Conservation (phyloP, 2,329 filamentous ascomycete genomes). For the Madurella fahalii region DNA sequence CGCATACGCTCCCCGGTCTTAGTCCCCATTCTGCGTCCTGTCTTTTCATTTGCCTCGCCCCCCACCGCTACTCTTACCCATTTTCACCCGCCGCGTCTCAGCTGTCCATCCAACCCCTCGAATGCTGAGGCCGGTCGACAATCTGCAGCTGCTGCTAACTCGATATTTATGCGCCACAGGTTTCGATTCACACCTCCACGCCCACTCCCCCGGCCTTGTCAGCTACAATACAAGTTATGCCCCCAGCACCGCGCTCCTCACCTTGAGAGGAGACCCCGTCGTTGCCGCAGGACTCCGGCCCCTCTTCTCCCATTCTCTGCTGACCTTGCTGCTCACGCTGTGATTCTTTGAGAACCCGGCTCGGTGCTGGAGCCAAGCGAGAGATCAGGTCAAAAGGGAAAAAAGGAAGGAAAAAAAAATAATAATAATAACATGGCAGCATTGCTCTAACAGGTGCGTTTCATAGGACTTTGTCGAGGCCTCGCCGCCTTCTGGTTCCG, state of each 20-base stretch:
- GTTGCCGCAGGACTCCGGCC: slow-evolving; percentile 9
- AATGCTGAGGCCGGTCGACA: slow-evolving; percentile 1
- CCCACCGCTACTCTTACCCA: slow-evolving; percentile 17
- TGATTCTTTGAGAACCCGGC: not conserved
- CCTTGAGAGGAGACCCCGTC: slow-evolving; percentile 6
- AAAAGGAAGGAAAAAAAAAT: not conserved
- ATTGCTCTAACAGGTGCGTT: slow-evolving; percentile 31
- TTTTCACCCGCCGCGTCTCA: slow-evolving; percentile 11
- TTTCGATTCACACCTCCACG: slow-evolving; percentile 13
- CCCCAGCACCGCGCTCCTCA: not conserved
- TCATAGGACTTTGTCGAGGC: slow-evolving; percentile 48
- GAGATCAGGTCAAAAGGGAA: not conserved
- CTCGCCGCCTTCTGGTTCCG: slow-evolving; percentile 45
- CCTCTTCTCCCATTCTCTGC: slow-evolving; percentile 7
- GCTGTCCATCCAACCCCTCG: slow-evolving; percentile 6
- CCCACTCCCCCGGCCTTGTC: slow-evolving; percentile 8
- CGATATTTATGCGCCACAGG: slow-evolving; percentile 18
- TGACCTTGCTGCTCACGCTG: slow-evolving; percentile 1
- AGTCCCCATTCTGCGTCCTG: slow-evolving; percentile 7
- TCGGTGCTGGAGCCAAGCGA: slow-evolving; percentile 8
- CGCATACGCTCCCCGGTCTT: slow-evolving; percentile 9
- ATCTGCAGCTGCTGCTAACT: slow-evolving; percentile 17
- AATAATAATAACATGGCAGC: slow-evolving; percentile 15
- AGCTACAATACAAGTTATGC: slow-evolving; percentile 5
- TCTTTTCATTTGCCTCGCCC: slow-evolving; percentile 15